Conservation (phyloP, 108 stramenopile genomes). For the Discostella stelligeroides region DNA sequence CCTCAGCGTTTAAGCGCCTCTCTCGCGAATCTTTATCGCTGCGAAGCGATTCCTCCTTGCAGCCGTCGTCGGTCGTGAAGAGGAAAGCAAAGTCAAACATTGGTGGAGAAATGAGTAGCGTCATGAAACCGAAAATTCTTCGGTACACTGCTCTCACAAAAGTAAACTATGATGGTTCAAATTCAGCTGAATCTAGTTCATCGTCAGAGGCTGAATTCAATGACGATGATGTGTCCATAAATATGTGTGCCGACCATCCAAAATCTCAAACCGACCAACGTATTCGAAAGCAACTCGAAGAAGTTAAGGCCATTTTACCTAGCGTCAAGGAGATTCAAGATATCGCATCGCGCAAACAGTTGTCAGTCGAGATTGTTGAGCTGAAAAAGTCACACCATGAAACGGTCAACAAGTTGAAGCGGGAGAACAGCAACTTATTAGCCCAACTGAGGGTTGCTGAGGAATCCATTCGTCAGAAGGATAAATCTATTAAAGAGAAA, state of each 20-base stretch:
- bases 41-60: not conserved
- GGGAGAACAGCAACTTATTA: not conserved
- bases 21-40: conserved; percentile 22
- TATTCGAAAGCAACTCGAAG: conserved; percentile 26
- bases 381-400: conserved; percentile 14
- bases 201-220: conserved; percentile 22
- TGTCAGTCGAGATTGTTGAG: conserved; percentile 22
- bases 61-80: not conserved
- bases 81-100: not conserved
- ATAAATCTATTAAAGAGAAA: no score
- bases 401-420: conserved; percentile 10
- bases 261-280: conserved; percentile 33
- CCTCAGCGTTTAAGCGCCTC: conserved; percentile 35
- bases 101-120: not conserved
- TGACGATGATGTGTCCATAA: conserved; percentile 12
- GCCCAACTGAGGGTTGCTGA: conserved; percentile 7
- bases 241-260: not conserved
- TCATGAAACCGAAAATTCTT: conserved; percentile 37
- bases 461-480: not conserved
- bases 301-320: conserved; percentile 28
- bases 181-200: conserved; percentile 2
- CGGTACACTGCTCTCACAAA: not conserved
- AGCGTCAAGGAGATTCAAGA: conserved; percentile 21
- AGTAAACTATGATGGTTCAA: not conserved
- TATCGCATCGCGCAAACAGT: conserved; percentile 19